Percentiles rank a stretch among this genome's conserved stretches.
phyloP scores from a whole-genome alignment of 2,329 filamentous ascomycete genomes.

The Apiospora koreana region DNA sequence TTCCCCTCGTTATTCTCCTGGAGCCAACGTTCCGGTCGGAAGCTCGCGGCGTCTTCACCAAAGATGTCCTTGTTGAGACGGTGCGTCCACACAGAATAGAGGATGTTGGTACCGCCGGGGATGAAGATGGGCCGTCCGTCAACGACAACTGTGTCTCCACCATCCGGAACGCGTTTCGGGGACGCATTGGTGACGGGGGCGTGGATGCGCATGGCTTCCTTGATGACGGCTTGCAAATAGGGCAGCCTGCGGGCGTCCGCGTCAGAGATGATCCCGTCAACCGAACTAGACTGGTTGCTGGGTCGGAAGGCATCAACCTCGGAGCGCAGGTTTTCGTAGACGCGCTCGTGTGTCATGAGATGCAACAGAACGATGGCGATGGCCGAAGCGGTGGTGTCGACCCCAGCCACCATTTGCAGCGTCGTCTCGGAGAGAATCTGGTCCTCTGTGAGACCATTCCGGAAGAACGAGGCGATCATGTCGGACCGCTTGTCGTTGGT shows the following conservation, averaged over 20 bases:
- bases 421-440: conserved; percentile 41
- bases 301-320: conserved; percentile 42
- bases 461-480: conserved; percentile 39
- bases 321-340: conserved; percentile 42
- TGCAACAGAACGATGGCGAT: conserved; percentile 51
- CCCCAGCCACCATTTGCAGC: conserved; percentile 32
- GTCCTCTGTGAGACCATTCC: conserved; percentile 39
- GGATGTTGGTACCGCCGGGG: conserved; percentile 16
- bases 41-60: conserved; percentile 15
- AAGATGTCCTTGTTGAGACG: conserved; percentile 11
- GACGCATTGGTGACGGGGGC: conserved; percentile 10
- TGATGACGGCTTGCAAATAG: conserved; percentile 16
- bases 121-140: conserved; percentile 13
- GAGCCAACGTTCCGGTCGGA: conserved; percentile 18
- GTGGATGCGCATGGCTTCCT: conserved; percentile 15
- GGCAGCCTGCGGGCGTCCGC: neutral
- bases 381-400: conserved; percentile 54
- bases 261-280: conserved; percentile 30
- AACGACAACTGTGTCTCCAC: conserved; percentile 15
- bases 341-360: conserved; percentile 45
- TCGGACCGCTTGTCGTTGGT: neutral
- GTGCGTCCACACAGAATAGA: conserved; percentile 4
- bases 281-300: neutral
- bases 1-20: neutral
- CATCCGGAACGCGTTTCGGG: conserved; percentile 14